These are phyloP conservation scores for Codiaeum variegatum DNA, from an alignment of 441 rosid genomes.

Conservation along the genomic window DNA sequence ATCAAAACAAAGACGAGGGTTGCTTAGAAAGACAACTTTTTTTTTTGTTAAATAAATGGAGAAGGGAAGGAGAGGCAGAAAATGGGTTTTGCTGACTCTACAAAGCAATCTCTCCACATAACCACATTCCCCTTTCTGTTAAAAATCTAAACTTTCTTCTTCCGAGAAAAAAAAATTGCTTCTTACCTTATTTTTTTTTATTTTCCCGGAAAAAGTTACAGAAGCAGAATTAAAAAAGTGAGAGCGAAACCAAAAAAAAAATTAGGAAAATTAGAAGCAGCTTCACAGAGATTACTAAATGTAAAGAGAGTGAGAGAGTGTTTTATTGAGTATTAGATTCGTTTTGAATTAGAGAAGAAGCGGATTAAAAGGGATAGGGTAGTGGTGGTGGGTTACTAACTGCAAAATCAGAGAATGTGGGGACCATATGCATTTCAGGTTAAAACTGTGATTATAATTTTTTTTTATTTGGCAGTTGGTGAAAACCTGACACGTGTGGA, in stretches of 20 bases:
- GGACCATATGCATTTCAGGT: conserved; percentile 3
- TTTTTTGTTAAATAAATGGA: not conserved
- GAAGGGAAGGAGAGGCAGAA: conserved; percentile 21
- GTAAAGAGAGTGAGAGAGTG: not conserved
- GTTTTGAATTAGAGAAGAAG: not conserved
- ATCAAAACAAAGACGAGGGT: not conserved
- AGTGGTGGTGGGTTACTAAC: not conserved
- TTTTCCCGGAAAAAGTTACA: not conserved
- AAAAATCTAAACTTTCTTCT: conserved; percentile 22
- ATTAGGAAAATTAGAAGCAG: not conserved
- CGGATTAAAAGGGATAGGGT: not conserved
- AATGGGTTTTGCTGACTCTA: conserved; percentile 35
- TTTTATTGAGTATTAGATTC: conserved; percentile 3
- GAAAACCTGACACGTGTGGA: conserved; percentile 20
- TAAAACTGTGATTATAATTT: not conserved
- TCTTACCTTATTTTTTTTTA: not conserved
- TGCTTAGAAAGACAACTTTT: not conserved
- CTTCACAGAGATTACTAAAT: not conserved
- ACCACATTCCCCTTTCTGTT: conserved; percentile 33
- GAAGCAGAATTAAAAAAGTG: not conserved
- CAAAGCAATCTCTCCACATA: conserved; percentile 29
- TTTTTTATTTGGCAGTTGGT: not conserved
- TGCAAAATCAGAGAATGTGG: conserved; percentile 10
- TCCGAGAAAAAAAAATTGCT: not conserved
- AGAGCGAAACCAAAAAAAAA: not conserved